phyloP scores from a whole-genome alignment of 768 basidiomycete genomes.

The Goffeauzyma gilvescens region DNA sequence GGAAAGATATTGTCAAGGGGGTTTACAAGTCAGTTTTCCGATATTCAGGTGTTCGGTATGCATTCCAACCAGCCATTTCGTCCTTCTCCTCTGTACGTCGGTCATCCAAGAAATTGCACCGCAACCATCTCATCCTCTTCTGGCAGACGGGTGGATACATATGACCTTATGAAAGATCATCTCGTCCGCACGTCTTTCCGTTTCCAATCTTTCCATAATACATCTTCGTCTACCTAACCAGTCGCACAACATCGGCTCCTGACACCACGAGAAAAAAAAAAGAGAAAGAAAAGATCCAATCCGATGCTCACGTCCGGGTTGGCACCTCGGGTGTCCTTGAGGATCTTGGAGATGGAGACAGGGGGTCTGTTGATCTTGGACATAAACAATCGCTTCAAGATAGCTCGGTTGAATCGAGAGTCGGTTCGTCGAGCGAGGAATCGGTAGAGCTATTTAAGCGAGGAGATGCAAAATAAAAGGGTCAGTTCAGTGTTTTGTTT shows the following conservation, averaged over 20 bases:
- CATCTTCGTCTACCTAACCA: conserved; percentile 33
- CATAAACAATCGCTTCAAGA: conserved; percentile 82
- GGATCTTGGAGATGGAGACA: conserved; percentile 78
- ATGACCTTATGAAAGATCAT: background rate
- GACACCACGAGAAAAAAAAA: too few species aligned
- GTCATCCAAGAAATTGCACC: too few species aligned
- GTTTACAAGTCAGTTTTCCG: background rate
- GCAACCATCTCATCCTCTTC: too few species aligned
- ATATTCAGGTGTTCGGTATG: too few species aligned
- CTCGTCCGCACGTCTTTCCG: background rate
- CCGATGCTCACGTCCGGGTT: conserved; percentile 29
- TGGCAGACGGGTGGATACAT: too few species aligned
- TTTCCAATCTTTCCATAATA: background rate
- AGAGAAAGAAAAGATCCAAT: too few species aligned
- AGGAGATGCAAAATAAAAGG: background rate
- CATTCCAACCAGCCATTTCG: too few species aligned
- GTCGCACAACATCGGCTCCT: too few species aligned
- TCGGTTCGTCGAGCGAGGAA: conserved; percentile 96
- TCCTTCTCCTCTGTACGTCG: too few species aligned
- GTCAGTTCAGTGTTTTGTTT: too few species aligned
- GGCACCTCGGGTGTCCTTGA: conserved; percentile 49
- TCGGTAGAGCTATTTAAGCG: conserved; percentile 61
- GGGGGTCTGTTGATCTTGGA: conserved; percentile 95
- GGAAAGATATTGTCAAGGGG: background rate
- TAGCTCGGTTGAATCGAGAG: conserved; percentile 81